Evolutionary conservation across 208 protist species (phyloP), one percentile per base, ranked within the genome.

Genomic region (Wallacemonas sp.): DNA sequence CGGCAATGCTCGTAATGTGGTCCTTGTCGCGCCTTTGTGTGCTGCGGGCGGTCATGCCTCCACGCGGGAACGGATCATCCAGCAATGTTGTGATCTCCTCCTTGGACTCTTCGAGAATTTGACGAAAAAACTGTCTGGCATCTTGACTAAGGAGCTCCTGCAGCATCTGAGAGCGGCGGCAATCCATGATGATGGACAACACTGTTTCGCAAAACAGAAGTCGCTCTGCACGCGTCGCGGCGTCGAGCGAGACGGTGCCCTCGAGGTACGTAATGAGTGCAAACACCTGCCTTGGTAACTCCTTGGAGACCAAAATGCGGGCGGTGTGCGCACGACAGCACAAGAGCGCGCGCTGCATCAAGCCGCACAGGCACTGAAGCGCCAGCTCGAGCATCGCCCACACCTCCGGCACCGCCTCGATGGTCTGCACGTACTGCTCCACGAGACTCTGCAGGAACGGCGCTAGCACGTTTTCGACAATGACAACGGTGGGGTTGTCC

Each of bases 1-100:
- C 89, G 2, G 86, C 84, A 52, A 95, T 90, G 41, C 76, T 85
- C 8, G 78, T 89, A 60, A 92, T 93, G 69, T 93, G 85, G 60
- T 93, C 82, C 55, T 90, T 92, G 58, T 93, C 89, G 10, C 86
- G 72, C 0, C 79, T 68, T 60, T 87, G 81, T 29, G 77, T 89
- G 57, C 66, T 89, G 26, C 69, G 30, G 22, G 78, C 59, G 29
- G 73, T 66, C 17, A 79, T 73, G 46, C 71, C 64, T 22, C 63
- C 74, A 36, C 68, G 61, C 24, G 83, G 77, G 48, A 95, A 95
- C n/a, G 87, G 89, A 52, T 95, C 79, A 15, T 91, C 78, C 2
- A 95, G 68, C 39, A 87, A 54, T 5, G 73, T 87, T 5, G 82
- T 84, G 37, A 83, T 76, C 45, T 83, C 83, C 0, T 78, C 67